phyloP scores from a whole-genome alignment of 1,284 basidiomycete genomes.

The Calocybe gambosa region DNA sequence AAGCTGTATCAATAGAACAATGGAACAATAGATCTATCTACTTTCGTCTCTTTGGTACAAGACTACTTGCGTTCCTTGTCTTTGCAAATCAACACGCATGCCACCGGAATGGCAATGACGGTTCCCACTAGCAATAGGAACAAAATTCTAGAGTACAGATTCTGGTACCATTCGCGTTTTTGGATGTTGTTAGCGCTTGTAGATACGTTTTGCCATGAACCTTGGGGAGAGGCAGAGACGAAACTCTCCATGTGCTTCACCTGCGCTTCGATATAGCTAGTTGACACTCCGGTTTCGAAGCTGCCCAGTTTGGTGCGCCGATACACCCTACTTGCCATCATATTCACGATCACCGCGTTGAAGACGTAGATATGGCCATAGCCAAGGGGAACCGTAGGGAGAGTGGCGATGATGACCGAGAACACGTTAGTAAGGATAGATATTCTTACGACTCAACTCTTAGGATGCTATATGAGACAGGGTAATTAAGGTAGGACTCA shows the following conservation, averaged over 20 bases:
- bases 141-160: neutral
- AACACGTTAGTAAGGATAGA: conserved; percentile 8
- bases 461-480: neutral
- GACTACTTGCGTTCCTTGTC: neutral
- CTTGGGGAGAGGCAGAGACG: neutral
- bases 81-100: neutral
- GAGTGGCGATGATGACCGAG: conserved; percentile 1
- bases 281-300: conserved; percentile 2
- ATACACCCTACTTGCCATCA: conserved; percentile 12
- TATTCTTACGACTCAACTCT: neutral
- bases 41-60: too few relatives aligned
- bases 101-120: neutral
- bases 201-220: neutral
- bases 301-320: conserved; percentile 10
- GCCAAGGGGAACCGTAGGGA: conserved; percentile 1
- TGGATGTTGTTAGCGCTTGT: neutral
- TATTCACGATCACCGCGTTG: conserved; percentile 6
- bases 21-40: too few relatives aligned
- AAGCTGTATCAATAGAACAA: too few relatives aligned
- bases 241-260: neutral
- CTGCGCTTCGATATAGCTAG: neutral
- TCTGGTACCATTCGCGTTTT: neutral
- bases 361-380: conserved; percentile 6
- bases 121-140: neutral
- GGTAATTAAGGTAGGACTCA: neutral